Conservation (phyloP, 768 basidiomycete genomes). For the Macrocybe gigantea region DNA sequence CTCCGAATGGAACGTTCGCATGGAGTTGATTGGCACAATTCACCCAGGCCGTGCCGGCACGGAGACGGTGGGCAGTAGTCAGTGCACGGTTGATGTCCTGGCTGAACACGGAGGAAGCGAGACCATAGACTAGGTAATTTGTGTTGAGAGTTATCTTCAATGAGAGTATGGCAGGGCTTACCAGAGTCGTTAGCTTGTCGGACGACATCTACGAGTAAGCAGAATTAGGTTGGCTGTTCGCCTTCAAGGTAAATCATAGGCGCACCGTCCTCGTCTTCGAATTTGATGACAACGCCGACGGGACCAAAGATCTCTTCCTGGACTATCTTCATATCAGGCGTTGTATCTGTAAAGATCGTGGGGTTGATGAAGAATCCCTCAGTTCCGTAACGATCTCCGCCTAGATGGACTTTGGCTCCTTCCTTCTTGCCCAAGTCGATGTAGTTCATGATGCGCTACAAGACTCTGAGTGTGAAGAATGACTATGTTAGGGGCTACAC, state of each 20-base stretch:
- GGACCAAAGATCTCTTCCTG: constrained; percentile 71
- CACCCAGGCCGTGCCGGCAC: constrained; percentile 79
- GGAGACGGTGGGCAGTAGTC: constrained; percentile 62
- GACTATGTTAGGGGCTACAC: constrained; percentile 11
- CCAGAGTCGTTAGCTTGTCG: constrained; percentile 76
- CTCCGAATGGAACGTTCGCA: constrained; percentile 70
- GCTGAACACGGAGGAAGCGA: constrained; percentile 85
- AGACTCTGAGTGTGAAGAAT: background rate
- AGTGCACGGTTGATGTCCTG: constrained; percentile 72
- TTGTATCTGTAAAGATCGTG: constrained; percentile 62
- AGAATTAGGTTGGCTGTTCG: background rate
- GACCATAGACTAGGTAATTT: constrained; percentile 50
- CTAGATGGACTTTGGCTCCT: constrained; percentile 58
- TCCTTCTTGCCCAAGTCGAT: constrained; percentile 46
- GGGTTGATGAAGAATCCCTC: constrained; percentile 60
- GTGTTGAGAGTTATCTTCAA: background rate
- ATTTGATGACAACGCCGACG: constrained; percentile 63
- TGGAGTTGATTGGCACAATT: constrained; percentile 48
- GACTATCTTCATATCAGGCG: constrained; percentile 62
- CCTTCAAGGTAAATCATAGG: background rate
- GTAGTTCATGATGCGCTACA: constrained; percentile 62
- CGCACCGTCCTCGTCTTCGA: constrained; percentile 46
- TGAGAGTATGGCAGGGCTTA: constrained; percentile 3
- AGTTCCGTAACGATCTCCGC: constrained; percentile 45
- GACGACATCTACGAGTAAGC: constrained; percentile 42